Evolutionary conservation across 192 early-diverging fungal species (phyloP), one percentile per base, ranked within the genome.

Genomic region (Jimgerdemannia flammicorona): DNA sequence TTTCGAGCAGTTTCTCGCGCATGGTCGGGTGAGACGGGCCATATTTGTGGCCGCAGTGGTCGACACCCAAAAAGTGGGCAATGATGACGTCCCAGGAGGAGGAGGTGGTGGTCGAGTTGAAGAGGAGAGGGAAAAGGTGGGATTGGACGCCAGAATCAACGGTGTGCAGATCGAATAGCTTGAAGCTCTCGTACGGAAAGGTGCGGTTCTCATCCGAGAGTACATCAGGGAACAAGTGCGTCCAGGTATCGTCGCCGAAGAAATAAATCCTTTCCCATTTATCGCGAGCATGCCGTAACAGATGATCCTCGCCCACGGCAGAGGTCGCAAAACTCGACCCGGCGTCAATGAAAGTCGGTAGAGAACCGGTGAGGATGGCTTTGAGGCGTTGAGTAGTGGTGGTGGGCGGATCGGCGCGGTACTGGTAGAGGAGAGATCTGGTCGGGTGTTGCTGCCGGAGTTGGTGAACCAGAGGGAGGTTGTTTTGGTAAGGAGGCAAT

Each of bases 211-310:
- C 76, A 43, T 86, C 87, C 6, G 82, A 75, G 44, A 90, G 72
- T 19, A 84, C 81, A 0, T 85, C 75, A 0, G 94, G 93, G 75
- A 93, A 99, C 74, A 99, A 80, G 71, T 86, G 84, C n/a, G 83
- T 86, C 98, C 98, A 99, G 3, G 97, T 99, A 74, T 99, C 97
- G 78, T 99, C 97, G 19, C 97, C 97, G 84, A 96, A 90, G 66
- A 96, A 95, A 11, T 91, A 84, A n/a, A 92, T 77, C n/a, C 79
- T 70, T 44, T 77, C 74, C 43, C 81, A 79, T n/a, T 70, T 54
- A 14, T 64, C 18, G 7, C 11, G 29, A 3, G 79, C 20, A 17
- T 90, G 86, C 43, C 79, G 75, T n/a, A 95, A 80, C 78, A 91
- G 84, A 77, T 92, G 91, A 80, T 95, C 94, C 77, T 95, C 93